A percentile compares a stretch with the other conserved stretches of the same genome.
These are phyloP conservation scores for Urtica urens DNA, from an alignment of 306 rosid species.

Conservation along the genomic window DNA sequence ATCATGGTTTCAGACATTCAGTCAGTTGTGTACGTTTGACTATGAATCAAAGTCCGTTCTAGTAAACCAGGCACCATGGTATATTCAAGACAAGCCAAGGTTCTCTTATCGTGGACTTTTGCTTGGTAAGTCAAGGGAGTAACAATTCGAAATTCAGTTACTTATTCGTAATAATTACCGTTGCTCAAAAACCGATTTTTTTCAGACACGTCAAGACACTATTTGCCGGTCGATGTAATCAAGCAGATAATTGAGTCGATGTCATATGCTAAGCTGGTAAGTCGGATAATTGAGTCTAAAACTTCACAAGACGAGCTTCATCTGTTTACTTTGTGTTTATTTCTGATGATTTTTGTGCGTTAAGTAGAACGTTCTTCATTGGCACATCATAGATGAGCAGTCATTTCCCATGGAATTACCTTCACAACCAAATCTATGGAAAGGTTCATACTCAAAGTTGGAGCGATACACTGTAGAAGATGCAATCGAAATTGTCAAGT, in stretches of 20 bases:
- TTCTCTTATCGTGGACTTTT: conserved; percentile 85
- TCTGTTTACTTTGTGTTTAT: conserved; percentile 6
- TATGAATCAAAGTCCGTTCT: conserved; percentile 59
- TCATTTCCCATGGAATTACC: conserved; percentile 94
- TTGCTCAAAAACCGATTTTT: too few relatives aligned
- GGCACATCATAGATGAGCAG: conserved; percentile 88
- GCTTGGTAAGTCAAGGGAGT: conserved; percentile 43
- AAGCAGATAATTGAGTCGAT: conserved; percentile 83
- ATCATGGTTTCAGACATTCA: conserved; percentile 94
- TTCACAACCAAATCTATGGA: conserved; percentile 79
- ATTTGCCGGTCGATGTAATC: conserved; percentile 59
- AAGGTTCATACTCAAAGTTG: conserved; percentile 81
- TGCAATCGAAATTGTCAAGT: conserved; percentile 83
- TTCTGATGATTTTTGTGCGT: conserved; percentile 17
- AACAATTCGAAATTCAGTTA: conserved; percentile 4
- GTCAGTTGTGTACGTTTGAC: conserved; percentile 79
- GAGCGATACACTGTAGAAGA: conserved; percentile 92
- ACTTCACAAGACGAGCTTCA: too few relatives aligned
- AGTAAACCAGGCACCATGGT: conserved; percentile 81
- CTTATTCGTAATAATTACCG: conserved; percentile 11
- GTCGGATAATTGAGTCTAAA: too few relatives aligned
- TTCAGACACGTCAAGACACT: conserved; percentile 97
- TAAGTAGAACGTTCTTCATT: conserved; percentile 83
- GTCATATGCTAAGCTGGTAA: conserved; percentile 94
- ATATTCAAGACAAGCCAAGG: conserved; percentile 74